Base-by-base conservation (phyloP, 345 rosid species). In the Eucalyptus sp. region DNA sequence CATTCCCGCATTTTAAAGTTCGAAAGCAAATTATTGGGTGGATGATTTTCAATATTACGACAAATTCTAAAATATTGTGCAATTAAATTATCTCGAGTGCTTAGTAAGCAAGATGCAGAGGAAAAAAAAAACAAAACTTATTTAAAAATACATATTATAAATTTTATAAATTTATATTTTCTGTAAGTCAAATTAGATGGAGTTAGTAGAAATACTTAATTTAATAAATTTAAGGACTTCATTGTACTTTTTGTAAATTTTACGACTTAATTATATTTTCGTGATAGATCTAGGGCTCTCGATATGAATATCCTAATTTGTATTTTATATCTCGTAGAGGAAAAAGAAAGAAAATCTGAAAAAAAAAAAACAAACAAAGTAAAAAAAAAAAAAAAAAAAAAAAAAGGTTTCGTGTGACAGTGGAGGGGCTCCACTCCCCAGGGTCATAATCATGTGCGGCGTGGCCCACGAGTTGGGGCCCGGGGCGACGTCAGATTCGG, bases 401-500 rank as follows among this genome's bases (percentile, higher is more conserved):
- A 71, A 71, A 33, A 8, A 13, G 49, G 56, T n/a, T 56, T 41
- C 86, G 83, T 87, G 33, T 48, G 50, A 50, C 44, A 3, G 4
- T 3, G 7, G 64, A 41, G 84, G 27, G 6, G 3, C 11, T 37
- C 60, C 88, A 6, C 50, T 15, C 44, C 44, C 10, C 44, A 13
- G 80, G 27, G 48, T 5, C 6, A 6, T 10, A 20, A 76, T 76
- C 46, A 22, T 5, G 71, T 41, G 41, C 31, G 50, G 87, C n/a
- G 56, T 5, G 64, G 83, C 88, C 52, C 88, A 50, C 46, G 13
- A 13, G 7, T 10, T 24, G 25, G 81, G 12, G 11, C 25, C 58
- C 10, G 10, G 25, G 86, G 79, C 86, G 94, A 92, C 76, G 88
- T 91, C 89, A 89, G 66, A 79, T 12, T 50, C 48, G 51, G 88